A percentile compares a stretch with the other conserved stretches of the same genome.
Evolutionary conservation across 2,329 filamentous ascomycete genomes (phyloP).

Genomic region (Venturia aucupariae): DNA sequence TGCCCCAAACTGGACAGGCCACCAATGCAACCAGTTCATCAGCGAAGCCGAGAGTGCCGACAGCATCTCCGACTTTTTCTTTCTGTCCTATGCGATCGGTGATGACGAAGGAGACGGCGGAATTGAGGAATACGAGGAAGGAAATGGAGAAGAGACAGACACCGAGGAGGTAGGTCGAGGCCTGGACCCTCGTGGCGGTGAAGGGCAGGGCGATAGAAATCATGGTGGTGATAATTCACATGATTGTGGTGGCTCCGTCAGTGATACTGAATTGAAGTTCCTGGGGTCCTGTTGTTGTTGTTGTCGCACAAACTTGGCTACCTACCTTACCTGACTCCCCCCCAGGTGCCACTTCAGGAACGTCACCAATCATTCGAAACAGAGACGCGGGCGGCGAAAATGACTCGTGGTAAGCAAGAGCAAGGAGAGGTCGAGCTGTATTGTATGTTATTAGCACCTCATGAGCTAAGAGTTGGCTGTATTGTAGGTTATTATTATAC

Average conservation of each 20-base stretch:
- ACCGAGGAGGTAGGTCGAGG: conserved; percentile 65
- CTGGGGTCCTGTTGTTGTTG: neutral
- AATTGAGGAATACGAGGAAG: conserved; percentile 84
- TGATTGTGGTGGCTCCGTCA: neutral
- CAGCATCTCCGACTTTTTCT: conserved; percentile 64
- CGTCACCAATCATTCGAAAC: too few species aligned
- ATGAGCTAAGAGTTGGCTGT: too few species aligned
- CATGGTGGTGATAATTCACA: neutral
- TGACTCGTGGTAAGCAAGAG: too few species aligned
- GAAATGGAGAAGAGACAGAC: conserved; percentile 81
- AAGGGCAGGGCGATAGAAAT: conserved; percentile 22
- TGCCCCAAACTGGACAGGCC: conserved; percentile 71
- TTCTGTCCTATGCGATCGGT: conserved; percentile 72
- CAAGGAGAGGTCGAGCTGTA: too few species aligned
- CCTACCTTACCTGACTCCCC: too few species aligned
- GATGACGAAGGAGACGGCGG: conserved; percentile 73
- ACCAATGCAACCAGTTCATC: conserved; percentile 76
- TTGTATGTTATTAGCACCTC: too few species aligned
- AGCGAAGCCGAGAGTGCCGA: conserved; percentile 75
- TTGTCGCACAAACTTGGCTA: too few species aligned
- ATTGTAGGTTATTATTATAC: too few species aligned
- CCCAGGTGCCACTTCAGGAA: too few species aligned
- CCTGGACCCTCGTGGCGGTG: conserved; percentile 48
- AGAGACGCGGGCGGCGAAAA: too few species aligned
- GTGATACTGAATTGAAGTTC: too few species aligned